Evolutionary conservation across 1,139 yeast species (phyloP), one percentile per base, ranked within the genome.

Genomic region (Diutina ranongensis): DNA sequence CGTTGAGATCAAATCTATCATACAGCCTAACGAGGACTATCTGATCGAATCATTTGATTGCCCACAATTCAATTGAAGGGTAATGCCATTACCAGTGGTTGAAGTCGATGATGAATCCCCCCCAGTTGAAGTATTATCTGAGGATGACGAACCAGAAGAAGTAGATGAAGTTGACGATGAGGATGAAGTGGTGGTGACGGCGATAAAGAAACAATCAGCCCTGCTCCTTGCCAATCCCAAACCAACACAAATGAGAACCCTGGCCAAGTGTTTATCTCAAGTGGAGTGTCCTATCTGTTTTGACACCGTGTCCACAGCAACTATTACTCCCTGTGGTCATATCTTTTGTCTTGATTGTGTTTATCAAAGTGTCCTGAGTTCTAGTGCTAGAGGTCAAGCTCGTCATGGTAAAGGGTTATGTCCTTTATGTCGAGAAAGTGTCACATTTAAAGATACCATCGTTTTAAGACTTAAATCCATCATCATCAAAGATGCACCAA

Each of bases 251-350:
- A 51, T 4, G 7, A 15, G 32, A 12, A 22, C 42, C 10, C n/a
- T 55, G 15, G 59, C 63, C 34, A 69, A 69, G 54, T 61, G 58
- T 40, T 53, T 71, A 44, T 56, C 62, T 16, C 70, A 67, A 48
- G 56, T 67, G 16, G 68, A 68, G 52, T 71, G 76, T 52, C 76
- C 76, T 18, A 67, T 71, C 20, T 71, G 76, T 53, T 70, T 71
- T 51, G 76, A 71, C 48, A 60, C 62, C n/a, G 55, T 71, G 35
- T 56, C 59, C 3, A 57, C 55, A 42, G 75, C 75, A 31, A 68
- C 74, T 25, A 60, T 65, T 35, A 69, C 75, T 0, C 56, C 64
- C 1, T 71, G 76, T 54, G 76, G 76, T 7, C 76, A 71, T 51
- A 57, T 71, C 2, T 71, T 68, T 52, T 71, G 76, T 49, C 57